phyloP scores from a whole-genome alignment of 1,284 basidiomycete genomes.

The Sanguinoderma infundibulare region DNA sequence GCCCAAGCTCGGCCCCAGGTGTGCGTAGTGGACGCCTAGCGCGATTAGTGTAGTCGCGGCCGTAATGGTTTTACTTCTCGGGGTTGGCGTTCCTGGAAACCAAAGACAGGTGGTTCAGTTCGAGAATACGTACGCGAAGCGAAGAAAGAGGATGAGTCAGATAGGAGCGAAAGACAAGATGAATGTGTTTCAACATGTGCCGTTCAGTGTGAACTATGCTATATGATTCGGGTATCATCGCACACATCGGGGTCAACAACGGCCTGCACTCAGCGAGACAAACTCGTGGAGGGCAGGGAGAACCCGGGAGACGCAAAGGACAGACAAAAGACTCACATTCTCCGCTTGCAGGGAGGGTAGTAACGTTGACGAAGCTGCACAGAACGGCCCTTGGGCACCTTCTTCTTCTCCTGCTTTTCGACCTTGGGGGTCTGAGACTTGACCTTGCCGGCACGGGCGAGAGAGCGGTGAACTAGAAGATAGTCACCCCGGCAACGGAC shows the following conservation, averaged over 20 bases:
- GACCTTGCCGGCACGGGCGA: slow-evolving; percentile 99
- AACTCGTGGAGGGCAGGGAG: neutral
- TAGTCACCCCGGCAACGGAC: neutral
- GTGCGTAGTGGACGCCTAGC: slow-evolving; percentile 25
- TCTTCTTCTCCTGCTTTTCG: slow-evolving; percentile 98
- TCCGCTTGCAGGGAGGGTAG: slow-evolving; percentile 89
- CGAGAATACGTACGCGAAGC: slow-evolving; percentile 11
- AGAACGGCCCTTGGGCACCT: slow-evolving; percentile 87
- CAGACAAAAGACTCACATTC: slow-evolving; percentile 75
- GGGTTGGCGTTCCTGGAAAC: slow-evolving; percentile 78
- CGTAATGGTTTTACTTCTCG: slow-evolving; percentile 63
- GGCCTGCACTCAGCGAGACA: slow-evolving; percentile 3
- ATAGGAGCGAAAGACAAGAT: slow-evolving; percentile 96
- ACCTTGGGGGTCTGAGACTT: slow-evolving; percentile 98
- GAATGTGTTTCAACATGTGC: slow-evolving; percentile 76
- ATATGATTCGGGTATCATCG: slow-evolving; percentile 69
- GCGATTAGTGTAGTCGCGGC: slow-evolving; percentile 21
- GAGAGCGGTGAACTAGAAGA: slow-evolving; percentile 94
- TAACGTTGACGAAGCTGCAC: slow-evolving; percentile 92
- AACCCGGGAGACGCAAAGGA: slow-evolving; percentile 8
- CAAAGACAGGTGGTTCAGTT: slow-evolving; percentile 33
- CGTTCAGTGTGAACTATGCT: slow-evolving; percentile 95
- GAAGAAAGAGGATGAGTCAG: slow-evolving; percentile 54
- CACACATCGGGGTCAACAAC: slow-evolving; percentile 19
- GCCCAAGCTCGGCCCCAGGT: slow-evolving; percentile 6